phyloP scores from a whole-genome alignment of 1,284 basidiomycete species.

The Taiwanofungus camphoratus region DNA sequence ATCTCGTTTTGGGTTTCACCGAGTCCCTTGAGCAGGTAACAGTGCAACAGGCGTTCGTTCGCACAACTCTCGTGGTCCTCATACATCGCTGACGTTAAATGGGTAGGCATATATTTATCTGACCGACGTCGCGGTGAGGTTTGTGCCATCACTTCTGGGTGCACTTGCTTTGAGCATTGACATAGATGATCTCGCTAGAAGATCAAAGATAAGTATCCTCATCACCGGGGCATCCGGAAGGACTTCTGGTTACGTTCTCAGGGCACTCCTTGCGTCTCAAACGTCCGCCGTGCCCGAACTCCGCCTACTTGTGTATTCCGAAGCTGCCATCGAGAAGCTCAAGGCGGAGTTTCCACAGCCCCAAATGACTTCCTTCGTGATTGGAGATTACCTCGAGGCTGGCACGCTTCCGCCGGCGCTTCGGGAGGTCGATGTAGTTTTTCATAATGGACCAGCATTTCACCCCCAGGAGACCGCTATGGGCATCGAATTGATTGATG shows the following conservation, averaged over 20 bases:
- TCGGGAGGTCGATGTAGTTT: conserved; percentile 23
- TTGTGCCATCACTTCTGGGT: no score
- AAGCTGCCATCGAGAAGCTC: conserved; percentile 15
- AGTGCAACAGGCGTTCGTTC: no score
- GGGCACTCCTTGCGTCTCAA: conserved; percentile 20
- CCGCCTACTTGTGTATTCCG: conserved; percentile 25
- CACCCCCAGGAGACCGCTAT: conserved; percentile 26
- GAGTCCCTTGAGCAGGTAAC: no score
- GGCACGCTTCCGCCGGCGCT: conserved; percentile 24
- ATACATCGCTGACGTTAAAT: no score
- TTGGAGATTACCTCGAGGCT: conserved; percentile 28
- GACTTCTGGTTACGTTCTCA: conserved; percentile 26
- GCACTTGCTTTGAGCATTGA: no score
- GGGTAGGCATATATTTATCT: no score
- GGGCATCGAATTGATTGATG: conserved; percentile 34
- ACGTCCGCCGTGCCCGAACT: conserved; percentile 14
- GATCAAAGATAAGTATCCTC: conserved; percentile 25
- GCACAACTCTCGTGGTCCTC: no score
- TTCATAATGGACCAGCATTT: conserved; percentile 29
- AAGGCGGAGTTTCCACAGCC: conserved; percentile 14
- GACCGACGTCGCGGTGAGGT: no score
- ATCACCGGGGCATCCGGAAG: conserved; percentile 29
- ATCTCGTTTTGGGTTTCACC: no score
- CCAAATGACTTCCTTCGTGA: conserved; percentile 18
- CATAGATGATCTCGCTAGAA: no score